Percentiles rank a stretch among this genome's conserved stretches.
Evolutionary conservation across 306 rosid species (phyloP).

Genomic region (Neltuma alba): DNA sequence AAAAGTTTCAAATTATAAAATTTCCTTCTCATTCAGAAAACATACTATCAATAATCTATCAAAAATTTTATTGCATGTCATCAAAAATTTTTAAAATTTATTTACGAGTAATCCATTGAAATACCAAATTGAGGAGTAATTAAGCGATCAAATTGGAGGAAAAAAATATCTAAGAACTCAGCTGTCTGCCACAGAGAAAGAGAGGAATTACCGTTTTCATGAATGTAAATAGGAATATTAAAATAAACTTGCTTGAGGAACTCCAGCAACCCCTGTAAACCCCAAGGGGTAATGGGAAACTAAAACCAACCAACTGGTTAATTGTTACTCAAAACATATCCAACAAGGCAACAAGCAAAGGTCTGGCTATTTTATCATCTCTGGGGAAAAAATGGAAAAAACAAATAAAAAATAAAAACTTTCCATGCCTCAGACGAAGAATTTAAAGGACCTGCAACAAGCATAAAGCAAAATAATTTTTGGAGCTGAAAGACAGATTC

Average conservation of each 20-base stretch:
- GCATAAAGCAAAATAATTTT: not conserved
- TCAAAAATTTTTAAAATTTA: no score
- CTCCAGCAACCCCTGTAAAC: constrained; percentile 13
- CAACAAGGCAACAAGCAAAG: not conserved
- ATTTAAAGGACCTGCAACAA: not conserved
- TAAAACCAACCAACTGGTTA: constrained; percentile 15
- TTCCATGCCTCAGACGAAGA: not conserved
- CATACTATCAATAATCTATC: no score
- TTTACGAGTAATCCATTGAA: not conserved
- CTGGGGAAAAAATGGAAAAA: not conserved
- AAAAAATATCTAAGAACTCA: not conserved
- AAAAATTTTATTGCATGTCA: no score
- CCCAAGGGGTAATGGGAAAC: constrained; percentile 36
- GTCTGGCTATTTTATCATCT: not conserved
- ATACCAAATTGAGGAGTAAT: no score
- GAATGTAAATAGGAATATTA: not conserved
- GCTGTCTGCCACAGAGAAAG: not conserved
- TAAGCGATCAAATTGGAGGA: no score
- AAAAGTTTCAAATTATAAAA: no score
- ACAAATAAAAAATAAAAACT: not conserved
- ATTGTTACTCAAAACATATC: not conserved
- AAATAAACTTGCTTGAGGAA: not conserved
- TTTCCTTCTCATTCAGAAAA: not conserved
- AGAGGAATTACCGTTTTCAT: not conserved
- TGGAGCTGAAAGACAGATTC: not conserved